Conservation (phyloP, 306 rosid species). For the Sophora flavescens region DNA sequence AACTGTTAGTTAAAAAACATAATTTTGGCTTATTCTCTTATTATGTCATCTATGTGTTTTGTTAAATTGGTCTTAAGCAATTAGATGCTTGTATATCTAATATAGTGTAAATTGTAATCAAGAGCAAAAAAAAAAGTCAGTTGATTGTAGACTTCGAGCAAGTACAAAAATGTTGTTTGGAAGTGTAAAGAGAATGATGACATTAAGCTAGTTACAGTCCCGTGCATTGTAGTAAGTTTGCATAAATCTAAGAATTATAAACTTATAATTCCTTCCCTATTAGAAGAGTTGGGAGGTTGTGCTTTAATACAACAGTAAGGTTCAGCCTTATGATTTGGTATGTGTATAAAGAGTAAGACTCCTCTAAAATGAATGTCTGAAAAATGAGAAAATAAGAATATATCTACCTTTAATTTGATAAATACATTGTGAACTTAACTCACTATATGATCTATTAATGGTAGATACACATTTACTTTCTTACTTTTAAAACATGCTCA, state of each 20-base stretch:
- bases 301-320: neutral
- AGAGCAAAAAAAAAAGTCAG: neutral
- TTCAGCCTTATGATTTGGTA: neutral
- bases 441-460: no score
- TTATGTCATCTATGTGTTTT: neutral
- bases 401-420: neutral
- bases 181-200: neutral
- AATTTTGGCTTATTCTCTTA: neutral
- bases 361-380: no score
- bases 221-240: neutral
- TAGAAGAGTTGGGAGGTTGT: neutral
- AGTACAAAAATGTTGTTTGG: neutral
- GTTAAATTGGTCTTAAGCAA: constrained; percentile 7
- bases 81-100: constrained; percentile 6
- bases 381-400: neutral
- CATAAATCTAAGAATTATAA: neutral
- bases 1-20: constrained; percentile 13
- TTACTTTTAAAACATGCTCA: no score
- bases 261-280: neutral
- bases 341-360: no score
- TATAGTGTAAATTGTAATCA: constrained; percentile 15
- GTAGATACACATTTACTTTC: no score
- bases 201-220: neutral
- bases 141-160: neutral
- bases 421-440: no score